These are phyloP conservation scores for Immersiporthe knoxdaviesiana DNA, from an alignment of 2,329 filamentous ascomycete species.

Conservation along the genomic window DNA sequence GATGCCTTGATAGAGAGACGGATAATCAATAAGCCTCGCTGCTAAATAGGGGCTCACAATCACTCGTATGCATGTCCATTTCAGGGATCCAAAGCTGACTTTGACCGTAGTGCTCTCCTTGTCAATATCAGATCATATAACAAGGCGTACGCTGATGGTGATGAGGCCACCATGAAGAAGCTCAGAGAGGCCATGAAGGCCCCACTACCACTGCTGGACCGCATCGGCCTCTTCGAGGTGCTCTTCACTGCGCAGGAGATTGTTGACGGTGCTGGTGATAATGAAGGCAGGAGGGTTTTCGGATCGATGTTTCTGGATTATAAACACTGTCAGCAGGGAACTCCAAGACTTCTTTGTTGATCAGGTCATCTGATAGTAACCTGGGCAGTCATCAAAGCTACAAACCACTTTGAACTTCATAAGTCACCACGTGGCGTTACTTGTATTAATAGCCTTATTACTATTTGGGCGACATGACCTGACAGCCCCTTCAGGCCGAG, in stretches of 20 bases:
- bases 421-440: too few species aligned
- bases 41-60: too few species aligned
- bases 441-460: too few species aligned
- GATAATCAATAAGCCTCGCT: neutral
- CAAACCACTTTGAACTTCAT: too few species aligned
- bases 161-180: constrained; percentile 29
- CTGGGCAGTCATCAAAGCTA: too few species aligned
- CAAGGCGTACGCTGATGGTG: constrained; percentile 32
- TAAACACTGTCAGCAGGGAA: constrained; percentile 20
- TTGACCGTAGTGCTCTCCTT: constrained; percentile 32
- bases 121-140: constrained; percentile 37
- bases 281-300: constrained; percentile 34
- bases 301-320: constrained; percentile 34
- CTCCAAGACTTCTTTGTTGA: neutral
- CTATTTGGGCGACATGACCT: too few species aligned
- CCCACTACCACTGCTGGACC: constrained; percentile 34
- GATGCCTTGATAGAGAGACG: neutral
- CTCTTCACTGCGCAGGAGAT: constrained; percentile 36
- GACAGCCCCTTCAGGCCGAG: too few species aligned
- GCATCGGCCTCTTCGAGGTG: constrained; percentile 34
- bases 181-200: constrained; percentile 33
- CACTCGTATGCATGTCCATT: neutral
- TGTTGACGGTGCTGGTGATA: constrained; percentile 31
- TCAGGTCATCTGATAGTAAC: too few species aligned
- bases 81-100: neutral